Evolutionary conservation across 164 flowering plant species (phyloP).

Genomic region (Hamamelis virginiana): DNA sequence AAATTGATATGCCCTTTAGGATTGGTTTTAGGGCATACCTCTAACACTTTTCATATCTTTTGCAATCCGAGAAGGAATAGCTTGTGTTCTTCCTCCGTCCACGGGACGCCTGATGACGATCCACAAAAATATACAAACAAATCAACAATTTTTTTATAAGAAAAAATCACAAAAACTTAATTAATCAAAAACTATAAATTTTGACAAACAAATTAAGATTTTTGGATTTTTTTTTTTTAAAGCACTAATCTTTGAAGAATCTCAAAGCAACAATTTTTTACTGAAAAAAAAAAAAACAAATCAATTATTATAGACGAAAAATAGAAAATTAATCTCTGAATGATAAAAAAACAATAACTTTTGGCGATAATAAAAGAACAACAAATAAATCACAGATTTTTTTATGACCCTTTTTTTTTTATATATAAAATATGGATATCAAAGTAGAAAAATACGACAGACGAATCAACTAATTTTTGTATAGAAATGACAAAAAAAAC

Average conservation of each 20-base stretch:
- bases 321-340: background rate
- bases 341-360: background rate
- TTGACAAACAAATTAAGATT: too few species aligned
- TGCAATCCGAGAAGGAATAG: slow-evolving; percentile 62
- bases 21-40: too few species aligned
- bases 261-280: too few species aligned
- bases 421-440: background rate
- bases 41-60: slow-evolving; percentile 75
- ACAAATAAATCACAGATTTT: background rate
- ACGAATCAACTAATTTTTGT: too few species aligned
- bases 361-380: background rate
- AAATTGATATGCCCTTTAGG: too few species aligned
- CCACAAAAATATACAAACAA: slow-evolving; percentile 1
- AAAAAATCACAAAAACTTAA: background rate
- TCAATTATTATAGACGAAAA: background rate
- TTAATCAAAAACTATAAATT: background rate
- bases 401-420: background rate
- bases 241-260: too few species aligned
- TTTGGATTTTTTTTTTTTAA: too few species aligned
- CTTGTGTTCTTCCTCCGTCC: slow-evolving; percentile 85
- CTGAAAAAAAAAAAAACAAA: slow-evolving; percentile 1
- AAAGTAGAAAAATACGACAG: background rate
- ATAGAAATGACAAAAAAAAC: too few species aligned
- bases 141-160: background rate
- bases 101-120: slow-evolving; percentile 52